Base-by-base conservation (phyloP, 805 yeast species). In the Saturnispora saitoi region DNA sequence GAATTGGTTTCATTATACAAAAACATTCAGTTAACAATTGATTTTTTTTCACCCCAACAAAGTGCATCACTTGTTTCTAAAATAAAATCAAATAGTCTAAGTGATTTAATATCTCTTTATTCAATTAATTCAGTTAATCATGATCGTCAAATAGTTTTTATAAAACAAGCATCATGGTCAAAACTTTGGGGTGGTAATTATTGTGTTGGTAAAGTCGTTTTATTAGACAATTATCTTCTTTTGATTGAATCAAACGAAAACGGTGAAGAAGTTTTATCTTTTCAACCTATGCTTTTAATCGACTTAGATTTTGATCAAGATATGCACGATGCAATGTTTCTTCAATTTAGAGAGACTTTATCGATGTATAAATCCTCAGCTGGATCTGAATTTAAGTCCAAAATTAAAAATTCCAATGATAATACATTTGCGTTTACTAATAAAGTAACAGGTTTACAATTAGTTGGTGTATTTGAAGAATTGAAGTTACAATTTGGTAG, bases 251-350 rank as follows among this genome's bases (percentile, higher is more conserved):
- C 45, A 15, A 36, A 47, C 41, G 49, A 47, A 41, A 47, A 47
- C 41, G 49, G 49, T 5, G 45, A 41, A n/a, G 49, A 47, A 42
- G 26, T 10, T 31, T 22, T 47, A 26, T 40, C 49, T 3, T 47
- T 32, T 26, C 42, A 44, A 26, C 49, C 49, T 28, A 40, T 47
- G 45, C 36, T 32, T 17, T 28, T 47, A 29, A 34, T 40, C 14
- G 45, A 47, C 29, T 41, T 47, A 17, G 49, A 47, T 47, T 41
- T 47, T 14, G 45, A 47, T 32, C 45, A 47, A 14, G 45, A 47
- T 34, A 41, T 47, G 45, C 45, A 41, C 14, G 49, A 47, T 32
- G 49, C 49, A n/a, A 47, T 47, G 49, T 47, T 47, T 41, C 32
- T 41, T 19, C 49, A 47, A 26, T 47, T 47, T 22, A 47, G 14